Conservation (phyloP, 805 yeast genomes). For the Kluyveromyces nonfermentans region DNA sequence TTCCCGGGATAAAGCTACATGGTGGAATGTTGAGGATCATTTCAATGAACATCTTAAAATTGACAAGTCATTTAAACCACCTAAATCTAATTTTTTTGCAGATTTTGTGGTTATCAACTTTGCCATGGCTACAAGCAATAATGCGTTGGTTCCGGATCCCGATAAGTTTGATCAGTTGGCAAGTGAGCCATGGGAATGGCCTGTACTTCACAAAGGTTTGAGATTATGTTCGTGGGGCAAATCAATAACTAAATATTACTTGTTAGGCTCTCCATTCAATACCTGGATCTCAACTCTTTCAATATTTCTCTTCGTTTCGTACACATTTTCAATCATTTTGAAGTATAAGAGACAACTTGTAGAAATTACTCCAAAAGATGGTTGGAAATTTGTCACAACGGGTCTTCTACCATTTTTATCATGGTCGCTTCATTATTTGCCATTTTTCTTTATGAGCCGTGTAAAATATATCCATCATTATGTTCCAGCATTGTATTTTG, state of each 20-base stretch:
- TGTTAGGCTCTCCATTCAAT: constrained; percentile 70
- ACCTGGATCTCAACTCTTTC: constrained; percentile 66
- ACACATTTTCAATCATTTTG: constrained; percentile 32
- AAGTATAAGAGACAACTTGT: constrained; percentile 64
- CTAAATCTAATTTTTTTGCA: constrained; percentile 66
- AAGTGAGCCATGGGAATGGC: constrained; percentile 84
- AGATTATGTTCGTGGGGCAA: constrained; percentile 68
- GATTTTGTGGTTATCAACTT: constrained; percentile 68
- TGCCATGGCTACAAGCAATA: constrained; percentile 84
- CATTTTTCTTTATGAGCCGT: constrained; percentile 89
- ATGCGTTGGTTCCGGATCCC: constrained; percentile 68
- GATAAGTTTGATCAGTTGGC: constrained; percentile 67
- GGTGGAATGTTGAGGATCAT: constrained; percentile 82
- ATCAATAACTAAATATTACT: constrained; percentile 48
- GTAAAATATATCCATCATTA: constrained; percentile 96
- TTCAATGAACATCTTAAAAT: constrained; percentile 47
- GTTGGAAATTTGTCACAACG: constrained; percentile 42
- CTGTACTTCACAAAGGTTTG: constrained; percentile 64
- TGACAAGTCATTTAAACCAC: constrained; percentile 40
- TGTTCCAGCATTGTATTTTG: constrained; percentile 90
- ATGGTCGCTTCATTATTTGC: constrained; percentile 82
- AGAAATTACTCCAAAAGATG: constrained; percentile 33
- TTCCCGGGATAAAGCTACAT: constrained; percentile 68
- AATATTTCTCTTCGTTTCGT: constrained; percentile 40
- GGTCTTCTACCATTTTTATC: constrained; percentile 83